Evolutionary conservation across 768 basidiomycete species (phyloP).

Genomic region (Holtermanniella nyarrowii): DNA sequence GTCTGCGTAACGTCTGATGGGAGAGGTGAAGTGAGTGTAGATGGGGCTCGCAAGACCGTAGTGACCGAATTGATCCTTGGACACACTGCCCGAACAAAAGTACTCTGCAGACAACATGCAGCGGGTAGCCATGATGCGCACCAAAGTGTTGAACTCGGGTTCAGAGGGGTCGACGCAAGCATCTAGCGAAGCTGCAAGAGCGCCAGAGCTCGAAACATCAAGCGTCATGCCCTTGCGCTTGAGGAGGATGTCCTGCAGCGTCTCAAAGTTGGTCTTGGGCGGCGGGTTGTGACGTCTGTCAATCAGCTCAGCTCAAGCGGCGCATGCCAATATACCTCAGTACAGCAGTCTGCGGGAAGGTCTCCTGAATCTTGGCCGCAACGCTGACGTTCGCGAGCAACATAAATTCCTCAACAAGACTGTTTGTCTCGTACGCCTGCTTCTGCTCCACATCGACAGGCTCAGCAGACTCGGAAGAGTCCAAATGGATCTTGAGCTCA

Average conservation of each 20-base stretch:
- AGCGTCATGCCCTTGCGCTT: conserved; percentile 73
- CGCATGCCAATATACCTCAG: conserved; percentile 52
- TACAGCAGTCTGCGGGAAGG: conserved; percentile 92
- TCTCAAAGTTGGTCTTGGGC: conserved; percentile 88
- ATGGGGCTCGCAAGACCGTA: conserved; percentile 96
- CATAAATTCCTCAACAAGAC: conserved; percentile 98
- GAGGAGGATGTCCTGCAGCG: conserved; percentile 76
- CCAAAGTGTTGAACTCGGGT: conserved; percentile 91
- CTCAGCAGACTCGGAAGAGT: conserved; percentile 84
- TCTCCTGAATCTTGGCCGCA: conserved; percentile 79
- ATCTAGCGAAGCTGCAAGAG: conserved; percentile 79
- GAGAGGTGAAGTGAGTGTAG: conserved; percentile 97
- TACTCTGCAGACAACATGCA: conserved; percentile 99
- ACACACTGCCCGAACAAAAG: conserved; percentile 89
- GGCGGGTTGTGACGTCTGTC: conserved; percentile 78
- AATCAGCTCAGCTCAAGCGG: neutral
- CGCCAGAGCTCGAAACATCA: conserved; percentile 83
- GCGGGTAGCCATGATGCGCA: conserved; percentile 96
- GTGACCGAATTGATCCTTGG: conserved; percentile 84
- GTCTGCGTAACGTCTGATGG: conserved; percentile 92
- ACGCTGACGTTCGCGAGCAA: conserved; percentile 92
- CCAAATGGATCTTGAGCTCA: conserved; percentile 92
- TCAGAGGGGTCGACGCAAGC: conserved; percentile 68
- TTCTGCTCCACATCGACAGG: conserved; percentile 98
- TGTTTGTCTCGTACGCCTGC: conserved; percentile 82